Evolutionary conservation across 2,329 filamentous ascomycete species (phyloP).

Genomic region (Thyridium curvatum): DNA sequence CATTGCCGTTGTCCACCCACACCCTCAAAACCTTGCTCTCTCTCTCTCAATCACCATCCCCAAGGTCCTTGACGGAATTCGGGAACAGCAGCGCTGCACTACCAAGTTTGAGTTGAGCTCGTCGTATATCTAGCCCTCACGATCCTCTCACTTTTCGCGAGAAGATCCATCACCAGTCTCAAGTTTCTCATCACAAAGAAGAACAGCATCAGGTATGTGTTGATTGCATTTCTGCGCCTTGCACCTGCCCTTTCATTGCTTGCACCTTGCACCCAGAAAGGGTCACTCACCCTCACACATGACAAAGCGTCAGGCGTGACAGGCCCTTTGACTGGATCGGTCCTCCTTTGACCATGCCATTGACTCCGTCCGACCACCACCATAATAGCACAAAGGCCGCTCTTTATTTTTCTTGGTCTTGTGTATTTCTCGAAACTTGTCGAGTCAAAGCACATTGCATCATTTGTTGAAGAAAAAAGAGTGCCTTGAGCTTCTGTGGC

Average conservation of each 20-base stretch:
- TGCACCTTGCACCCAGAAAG: too few species aligned
- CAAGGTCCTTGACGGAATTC: constrained; percentile 14
- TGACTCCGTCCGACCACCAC: background rate
- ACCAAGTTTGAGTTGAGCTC: constrained; percentile 4
- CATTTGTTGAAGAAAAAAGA: too few species aligned
- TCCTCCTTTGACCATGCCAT: constrained; percentile 1
- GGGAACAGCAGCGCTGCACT: constrained; percentile 15
- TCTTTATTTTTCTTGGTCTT: background rate
- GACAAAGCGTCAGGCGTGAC: too few species aligned
- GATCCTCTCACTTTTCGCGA: background rate
- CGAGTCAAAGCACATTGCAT: background rate
- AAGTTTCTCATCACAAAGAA: background rate
- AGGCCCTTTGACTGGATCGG: too few species aligned
- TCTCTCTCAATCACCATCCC: background rate
- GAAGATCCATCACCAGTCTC: constrained; percentile 2
- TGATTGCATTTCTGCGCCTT: background rate
- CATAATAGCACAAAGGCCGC: background rate
- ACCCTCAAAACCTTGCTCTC: constrained; percentile 7
- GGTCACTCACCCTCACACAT: too few species aligned
- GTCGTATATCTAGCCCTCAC: constrained; percentile 10
- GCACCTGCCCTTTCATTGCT: too few species aligned
- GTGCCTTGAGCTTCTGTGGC: background rate
- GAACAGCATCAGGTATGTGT: too few species aligned
- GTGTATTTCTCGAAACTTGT: background rate
- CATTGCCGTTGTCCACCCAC: constrained; percentile 14